Evolutionary conservation across 768 basidiomycete genomes (phyloP).

Genomic region (Trametes meyenii): DNA sequence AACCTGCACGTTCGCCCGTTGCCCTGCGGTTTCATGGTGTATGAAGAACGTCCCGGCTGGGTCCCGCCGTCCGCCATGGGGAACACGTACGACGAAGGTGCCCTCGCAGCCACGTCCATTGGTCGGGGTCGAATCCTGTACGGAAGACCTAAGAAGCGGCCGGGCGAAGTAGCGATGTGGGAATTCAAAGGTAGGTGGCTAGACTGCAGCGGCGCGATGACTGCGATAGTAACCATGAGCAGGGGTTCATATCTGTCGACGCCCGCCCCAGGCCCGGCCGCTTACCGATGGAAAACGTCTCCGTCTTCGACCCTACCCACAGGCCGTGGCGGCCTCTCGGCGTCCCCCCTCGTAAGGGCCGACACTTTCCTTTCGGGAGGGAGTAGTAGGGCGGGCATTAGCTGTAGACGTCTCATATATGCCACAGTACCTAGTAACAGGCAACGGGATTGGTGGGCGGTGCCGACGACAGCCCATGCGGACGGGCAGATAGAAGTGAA

Average conservation of each 20-base stretch:
- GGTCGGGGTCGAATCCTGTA: constrained; percentile 11
- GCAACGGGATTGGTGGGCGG: background rate
- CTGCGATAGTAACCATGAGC: constrained; percentile 17
- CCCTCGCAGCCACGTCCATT: constrained; percentile 5
- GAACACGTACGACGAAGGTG: constrained; percentile 1
- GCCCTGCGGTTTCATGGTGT: background rate
- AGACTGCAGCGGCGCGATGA: constrained; percentile 6
- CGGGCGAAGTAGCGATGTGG: constrained; percentile 18
- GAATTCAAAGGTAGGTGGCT: constrained; percentile 1
- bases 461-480: constrained; percentile 4
- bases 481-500: background rate
- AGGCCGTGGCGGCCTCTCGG: background rate
- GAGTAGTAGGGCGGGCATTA: background rate
- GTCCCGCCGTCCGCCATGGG: background rate
- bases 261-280: constrained; percentile 5
- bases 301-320: background rate
- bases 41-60: background rate
- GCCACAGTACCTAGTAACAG: background rate
- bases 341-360: no score
- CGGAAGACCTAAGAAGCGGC: constrained; percentile 8
- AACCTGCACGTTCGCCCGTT: constrained; percentile 11
- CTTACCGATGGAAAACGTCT: background rate
- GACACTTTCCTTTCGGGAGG: background rate
- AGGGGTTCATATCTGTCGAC: constrained; percentile 1
- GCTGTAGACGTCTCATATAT: background rate